Conservation (phyloP, 148 eudicot species). For the Chenopodium formosanum region DNA sequence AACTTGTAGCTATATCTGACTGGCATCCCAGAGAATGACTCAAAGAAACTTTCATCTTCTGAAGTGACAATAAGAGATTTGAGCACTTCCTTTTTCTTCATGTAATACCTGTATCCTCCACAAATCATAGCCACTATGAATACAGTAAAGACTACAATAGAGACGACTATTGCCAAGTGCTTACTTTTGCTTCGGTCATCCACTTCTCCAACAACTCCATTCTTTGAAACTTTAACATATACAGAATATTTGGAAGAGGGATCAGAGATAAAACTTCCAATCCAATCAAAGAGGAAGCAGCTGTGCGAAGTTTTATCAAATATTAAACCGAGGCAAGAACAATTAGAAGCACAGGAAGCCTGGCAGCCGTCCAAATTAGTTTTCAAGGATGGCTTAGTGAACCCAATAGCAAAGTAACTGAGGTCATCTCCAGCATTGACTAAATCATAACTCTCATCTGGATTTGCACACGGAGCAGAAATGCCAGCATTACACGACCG, state of each 20-base stretch:
- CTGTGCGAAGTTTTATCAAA: conserved; percentile 52
- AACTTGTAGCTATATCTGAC: conserved; percentile 68
- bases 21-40: conserved; percentile 79
- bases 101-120: conserved; percentile 36
- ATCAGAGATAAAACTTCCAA: conserved; percentile 64
- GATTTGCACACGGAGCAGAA: conserved; percentile 36
- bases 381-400: conserved; percentile 45
- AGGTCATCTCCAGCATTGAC: conserved; percentile 59
- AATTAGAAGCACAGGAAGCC: conserved; percentile 58
- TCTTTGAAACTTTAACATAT: conserved; percentile 53
- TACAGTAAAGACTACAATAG: conserved; percentile 43
- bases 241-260: conserved; percentile 39
- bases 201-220: conserved; percentile 21
- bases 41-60: conserved; percentile 79
- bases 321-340: conserved; percentile 77
- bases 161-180: conserved; percentile 30
- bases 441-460: conserved; percentile 33
- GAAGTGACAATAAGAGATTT: conserved; percentile 48
- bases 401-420: conserved; percentile 59
- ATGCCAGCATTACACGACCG: conserved; percentile 45
- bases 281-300: conserved; percentile 60
- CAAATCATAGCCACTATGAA: conserved; percentile 44
- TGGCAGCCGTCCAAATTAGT: conserved; percentile 60
- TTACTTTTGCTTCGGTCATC: conserved; percentile 27
- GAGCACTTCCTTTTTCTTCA: conserved; percentile 32